Evolutionary conservation across 805 yeast genomes (phyloP).

Genomic region (Debaryomyces prosopidis): DNA sequence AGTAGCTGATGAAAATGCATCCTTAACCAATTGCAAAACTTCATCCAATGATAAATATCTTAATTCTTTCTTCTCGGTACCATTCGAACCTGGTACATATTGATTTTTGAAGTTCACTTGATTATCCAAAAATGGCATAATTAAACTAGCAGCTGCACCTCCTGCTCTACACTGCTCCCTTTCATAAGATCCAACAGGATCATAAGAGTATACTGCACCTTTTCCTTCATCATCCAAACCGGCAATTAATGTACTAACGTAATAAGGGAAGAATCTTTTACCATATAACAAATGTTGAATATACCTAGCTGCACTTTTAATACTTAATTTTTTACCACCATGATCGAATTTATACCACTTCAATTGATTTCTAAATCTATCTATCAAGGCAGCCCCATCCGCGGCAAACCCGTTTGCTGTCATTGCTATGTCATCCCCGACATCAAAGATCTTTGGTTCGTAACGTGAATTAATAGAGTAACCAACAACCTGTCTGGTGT

Average conservation of each 20-base stretch:
- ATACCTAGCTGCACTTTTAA: constrained; percentile 82
- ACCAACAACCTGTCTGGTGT: constrained; percentile 95
- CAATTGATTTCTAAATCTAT: constrained; percentile 64
- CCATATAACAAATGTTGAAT: constrained; percentile 89
- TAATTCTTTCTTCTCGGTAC: constrained; percentile 59
- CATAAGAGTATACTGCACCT: constrained; percentile 94
- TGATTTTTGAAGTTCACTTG: constrained; percentile 97
- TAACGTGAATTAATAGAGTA: constrained; percentile 91
- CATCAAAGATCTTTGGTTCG: constrained; percentile 84
- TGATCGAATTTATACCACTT: constrained; percentile 95
- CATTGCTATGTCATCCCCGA: constrained; percentile 84
- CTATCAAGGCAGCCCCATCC: constrained; percentile 84
- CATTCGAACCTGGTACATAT: constrained; percentile 74
- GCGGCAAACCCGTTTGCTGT: constrained; percentile 97
- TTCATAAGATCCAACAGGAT: constrained; percentile 97
- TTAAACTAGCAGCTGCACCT: constrained; percentile 94
- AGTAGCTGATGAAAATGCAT: constrained; percentile 94
- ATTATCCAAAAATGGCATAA: constrained; percentile 96
- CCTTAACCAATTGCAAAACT: constrained; percentile 83
- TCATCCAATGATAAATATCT: constrained; percentile 76
- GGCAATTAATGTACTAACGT: constrained; percentile 91
- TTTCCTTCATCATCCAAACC: constrained; percentile 90
- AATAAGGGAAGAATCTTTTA: constrained; percentile 94
- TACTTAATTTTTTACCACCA: constrained; percentile 62
- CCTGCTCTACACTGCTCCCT: constrained; percentile 97